Conservation (phyloP, 257 asterid genomes). For the Ophiorrhiza pumila region DNA sequence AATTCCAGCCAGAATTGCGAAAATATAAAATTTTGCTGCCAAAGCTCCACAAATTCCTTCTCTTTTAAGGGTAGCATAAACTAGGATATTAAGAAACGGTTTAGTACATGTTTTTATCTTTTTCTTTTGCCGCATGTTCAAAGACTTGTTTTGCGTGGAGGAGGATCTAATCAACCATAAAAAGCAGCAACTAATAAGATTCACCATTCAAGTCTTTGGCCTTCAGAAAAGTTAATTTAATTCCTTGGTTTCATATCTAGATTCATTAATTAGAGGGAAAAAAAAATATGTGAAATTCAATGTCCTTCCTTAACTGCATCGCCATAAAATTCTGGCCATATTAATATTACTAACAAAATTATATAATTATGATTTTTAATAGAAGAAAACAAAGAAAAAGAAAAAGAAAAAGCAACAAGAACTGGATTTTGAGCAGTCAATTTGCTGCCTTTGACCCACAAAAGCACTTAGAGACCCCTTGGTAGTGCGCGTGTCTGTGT, state of each 20-base stretch:
- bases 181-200: no score
- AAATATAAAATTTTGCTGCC: no score
- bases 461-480: conserved; percentile 11
- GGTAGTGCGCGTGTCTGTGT: conserved; percentile 14
- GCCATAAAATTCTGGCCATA: neutral
- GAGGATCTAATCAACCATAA: no score
- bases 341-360: neutral
- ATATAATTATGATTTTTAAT: neutral
- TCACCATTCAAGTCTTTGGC: no score
- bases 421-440: conserved; percentile 3
- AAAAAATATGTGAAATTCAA: no score
- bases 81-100: no score
- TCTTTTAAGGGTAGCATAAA: no score
- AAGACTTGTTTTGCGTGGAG: no score
- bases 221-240: neutral
- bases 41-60: no score
- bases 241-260: neutral
- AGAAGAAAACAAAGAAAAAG: neutral
- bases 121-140: no score
- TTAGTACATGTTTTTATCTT: no score
- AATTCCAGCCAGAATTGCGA: neutral
- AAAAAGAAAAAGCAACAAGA: neutral
- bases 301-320: neutral
- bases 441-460: conserved; percentile 17
- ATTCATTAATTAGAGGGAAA: neutral